Conservation (phyloP, 2,329 filamentous ascomycete species). For the Claviceps cyperi region DNA sequence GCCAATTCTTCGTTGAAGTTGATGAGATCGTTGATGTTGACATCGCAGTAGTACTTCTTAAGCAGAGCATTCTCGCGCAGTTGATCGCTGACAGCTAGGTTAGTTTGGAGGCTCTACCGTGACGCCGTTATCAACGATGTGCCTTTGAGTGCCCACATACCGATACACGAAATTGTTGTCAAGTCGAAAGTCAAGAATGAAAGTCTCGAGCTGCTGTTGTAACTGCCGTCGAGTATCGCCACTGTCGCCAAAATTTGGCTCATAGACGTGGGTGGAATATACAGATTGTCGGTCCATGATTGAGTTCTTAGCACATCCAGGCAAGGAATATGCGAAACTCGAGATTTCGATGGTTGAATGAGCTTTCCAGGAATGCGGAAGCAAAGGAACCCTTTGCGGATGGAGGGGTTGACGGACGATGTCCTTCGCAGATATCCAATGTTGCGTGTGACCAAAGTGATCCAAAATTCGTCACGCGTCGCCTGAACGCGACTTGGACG, state of each 20-base stretch:
- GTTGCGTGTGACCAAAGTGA: too few species aligned
- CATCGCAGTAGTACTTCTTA: constrained; percentile 89
- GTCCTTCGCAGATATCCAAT: too few species aligned
- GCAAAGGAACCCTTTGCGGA: not conserved
- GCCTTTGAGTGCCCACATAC: constrained; percentile 29
- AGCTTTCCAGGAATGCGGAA: not conserved
- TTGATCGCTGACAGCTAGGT: constrained; percentile 56
- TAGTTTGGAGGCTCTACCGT: constrained; percentile 2
- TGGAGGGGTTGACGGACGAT: not conserved
- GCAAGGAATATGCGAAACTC: not conserved
- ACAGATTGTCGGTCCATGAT: constrained; percentile 77
- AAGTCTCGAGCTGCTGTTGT: constrained; percentile 70
- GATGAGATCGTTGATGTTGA: constrained; percentile 91
- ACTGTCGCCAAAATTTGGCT: constrained; percentile 47
- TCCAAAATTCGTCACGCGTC: too few species aligned
- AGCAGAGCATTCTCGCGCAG: constrained; percentile 86
- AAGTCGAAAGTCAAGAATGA: constrained; percentile 84
- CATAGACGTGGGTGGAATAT: constrained; percentile 72
- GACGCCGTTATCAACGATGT: not conserved
- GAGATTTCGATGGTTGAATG: not conserved
- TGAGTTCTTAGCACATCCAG: not conserved
- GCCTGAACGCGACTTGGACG: not conserved
- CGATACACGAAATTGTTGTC: constrained; percentile 93
- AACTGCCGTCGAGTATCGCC: constrained; percentile 58
- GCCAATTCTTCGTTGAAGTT: constrained; percentile 93